These are phyloP conservation scores for Tetracladium setigerum DNA, from an alignment of 495 filamentous ascomycete genomes.

Conservation along the genomic window DNA sequence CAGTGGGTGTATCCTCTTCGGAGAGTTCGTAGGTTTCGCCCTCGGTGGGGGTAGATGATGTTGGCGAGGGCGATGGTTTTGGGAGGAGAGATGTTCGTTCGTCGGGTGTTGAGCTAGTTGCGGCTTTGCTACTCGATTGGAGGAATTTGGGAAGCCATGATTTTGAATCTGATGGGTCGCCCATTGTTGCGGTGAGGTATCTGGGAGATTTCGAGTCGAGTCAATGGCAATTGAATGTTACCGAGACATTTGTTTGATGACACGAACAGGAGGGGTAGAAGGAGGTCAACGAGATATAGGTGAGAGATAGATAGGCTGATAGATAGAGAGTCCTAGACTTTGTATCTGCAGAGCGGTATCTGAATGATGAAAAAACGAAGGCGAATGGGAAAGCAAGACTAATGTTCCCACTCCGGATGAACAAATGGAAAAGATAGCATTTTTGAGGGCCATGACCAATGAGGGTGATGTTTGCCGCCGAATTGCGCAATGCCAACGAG, in stretches of 20 bases:
- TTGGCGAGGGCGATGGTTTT: constrained; percentile 9
- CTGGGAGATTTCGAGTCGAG: not conserved
- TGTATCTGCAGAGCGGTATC: too few relatives aligned
- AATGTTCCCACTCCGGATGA: not conserved
- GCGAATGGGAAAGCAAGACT: too few relatives aligned
- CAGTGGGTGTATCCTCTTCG: constrained; percentile 7
- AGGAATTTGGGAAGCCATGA: constrained; percentile 21
- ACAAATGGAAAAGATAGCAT: not conserved
- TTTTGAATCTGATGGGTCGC: constrained; percentile 8
- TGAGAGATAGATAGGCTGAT: not conserved
- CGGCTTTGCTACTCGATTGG: not conserved
- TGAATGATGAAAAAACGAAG: too few relatives aligned
- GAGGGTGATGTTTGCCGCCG: not conserved
- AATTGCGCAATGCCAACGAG: not conserved
- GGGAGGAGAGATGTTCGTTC: constrained; percentile 22
- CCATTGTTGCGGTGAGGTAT: constrained; percentile 4
- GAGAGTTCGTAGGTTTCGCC: constrained; percentile 12
- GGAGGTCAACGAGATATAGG: constrained; percentile 1
- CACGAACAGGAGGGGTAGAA: not conserved
- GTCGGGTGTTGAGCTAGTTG: constrained; percentile 10
- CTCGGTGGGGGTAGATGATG: constrained; percentile 5
- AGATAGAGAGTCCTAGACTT: not conserved
- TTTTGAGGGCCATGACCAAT: constrained; percentile 3
- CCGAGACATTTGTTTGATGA: not conserved
- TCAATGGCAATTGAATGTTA: constrained; percentile 2